Percentiles rank a stretch among this genome's conserved stretches.
Evolutionary conservation across 129 eudicot genomes (phyloP).

Genomic region (Flaveria robusta): DNA sequence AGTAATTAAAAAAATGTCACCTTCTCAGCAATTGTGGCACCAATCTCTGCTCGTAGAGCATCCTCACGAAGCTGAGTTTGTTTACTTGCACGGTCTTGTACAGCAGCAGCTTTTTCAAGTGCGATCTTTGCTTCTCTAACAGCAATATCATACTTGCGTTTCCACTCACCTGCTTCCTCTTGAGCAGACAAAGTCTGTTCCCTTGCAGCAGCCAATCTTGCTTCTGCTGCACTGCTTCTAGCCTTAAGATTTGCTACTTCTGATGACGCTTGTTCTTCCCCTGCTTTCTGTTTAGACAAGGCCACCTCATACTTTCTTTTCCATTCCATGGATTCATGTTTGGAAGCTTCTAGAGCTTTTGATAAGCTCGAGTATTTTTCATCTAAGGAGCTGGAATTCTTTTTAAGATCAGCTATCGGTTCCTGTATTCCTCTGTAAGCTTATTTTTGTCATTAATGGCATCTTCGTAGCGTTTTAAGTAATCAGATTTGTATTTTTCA

Average conservation of each 20-base stretch:
- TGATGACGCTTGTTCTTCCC: constrained; percentile 69
- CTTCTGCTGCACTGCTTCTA: constrained; percentile 89
- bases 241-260: constrained; percentile 76
- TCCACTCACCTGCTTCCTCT: constrained; percentile 98
- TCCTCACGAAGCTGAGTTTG: constrained; percentile 83
- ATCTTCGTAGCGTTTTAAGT: constrained; percentile 90
- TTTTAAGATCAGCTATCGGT: constrained; percentile 67
- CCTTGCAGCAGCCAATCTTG: constrained; percentile 85
- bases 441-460: constrained; percentile 79
- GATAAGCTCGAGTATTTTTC: constrained; percentile 72
- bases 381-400: constrained; percentile 67
- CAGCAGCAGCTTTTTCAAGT: constrained; percentile 85
- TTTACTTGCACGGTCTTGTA: constrained; percentile 76
- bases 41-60: constrained; percentile 72
- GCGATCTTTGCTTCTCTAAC: constrained; percentile 82
- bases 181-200: constrained; percentile 90
- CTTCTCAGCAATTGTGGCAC: constrained; percentile 64
- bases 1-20: constrained; percentile 34
- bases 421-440: constrained; percentile 73
- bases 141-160: constrained; percentile 87
- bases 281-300: constrained; percentile 63
- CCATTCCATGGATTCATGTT: constrained; percentile 77
- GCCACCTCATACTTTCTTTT: constrained; percentile 77
- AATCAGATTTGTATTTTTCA: constrained; percentile 81
- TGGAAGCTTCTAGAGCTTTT: constrained; percentile 61